phyloP scores from a whole-genome alignment of 495 filamentous ascomycete species.

The Astrothelium macrocarpum region DNA sequence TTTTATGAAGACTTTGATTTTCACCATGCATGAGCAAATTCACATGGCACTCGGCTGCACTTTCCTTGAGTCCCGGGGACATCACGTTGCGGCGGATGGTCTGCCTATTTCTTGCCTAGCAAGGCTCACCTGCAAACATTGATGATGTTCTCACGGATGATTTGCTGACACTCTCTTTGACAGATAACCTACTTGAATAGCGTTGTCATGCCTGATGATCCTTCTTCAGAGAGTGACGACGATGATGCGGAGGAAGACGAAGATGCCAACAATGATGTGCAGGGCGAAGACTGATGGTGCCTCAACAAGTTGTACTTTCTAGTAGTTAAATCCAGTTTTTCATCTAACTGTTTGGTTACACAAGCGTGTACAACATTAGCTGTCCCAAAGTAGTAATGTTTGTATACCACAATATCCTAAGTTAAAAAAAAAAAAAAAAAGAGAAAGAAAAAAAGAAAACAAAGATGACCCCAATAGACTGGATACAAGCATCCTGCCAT shows the following conservation, averaged over 20 bases:
- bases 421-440: no score
- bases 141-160: not conserved
- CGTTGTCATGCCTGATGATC: conserved; percentile 36
- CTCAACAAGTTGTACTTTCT: not conserved
- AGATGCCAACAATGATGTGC: not conserved
- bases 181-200: conserved; percentile 39
- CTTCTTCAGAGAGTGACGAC: conserved; percentile 2
- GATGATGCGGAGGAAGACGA: conserved; percentile 21
- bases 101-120: not conserved
- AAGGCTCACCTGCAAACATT: not conserved
- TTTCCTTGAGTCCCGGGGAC: not conserved
- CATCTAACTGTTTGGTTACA: not conserved
- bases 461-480: not conserved
- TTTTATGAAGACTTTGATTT: not conserved
- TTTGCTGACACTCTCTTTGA: not conserved
- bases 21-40: not conserved
- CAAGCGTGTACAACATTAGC: not conserved
- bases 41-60: not conserved
- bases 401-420: not conserved
- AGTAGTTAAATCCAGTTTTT: not conserved
- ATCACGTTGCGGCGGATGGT: not conserved
- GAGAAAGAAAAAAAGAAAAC: no score
- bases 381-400: not conserved
- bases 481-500: not conserved
- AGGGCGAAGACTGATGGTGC: conserved; percentile 14